Percentiles rank a stretch among this genome's conserved stretches.
phyloP scores from a whole-genome alignment of 352 stramenopile species.

The Pythium vanterpoolii region DNA sequence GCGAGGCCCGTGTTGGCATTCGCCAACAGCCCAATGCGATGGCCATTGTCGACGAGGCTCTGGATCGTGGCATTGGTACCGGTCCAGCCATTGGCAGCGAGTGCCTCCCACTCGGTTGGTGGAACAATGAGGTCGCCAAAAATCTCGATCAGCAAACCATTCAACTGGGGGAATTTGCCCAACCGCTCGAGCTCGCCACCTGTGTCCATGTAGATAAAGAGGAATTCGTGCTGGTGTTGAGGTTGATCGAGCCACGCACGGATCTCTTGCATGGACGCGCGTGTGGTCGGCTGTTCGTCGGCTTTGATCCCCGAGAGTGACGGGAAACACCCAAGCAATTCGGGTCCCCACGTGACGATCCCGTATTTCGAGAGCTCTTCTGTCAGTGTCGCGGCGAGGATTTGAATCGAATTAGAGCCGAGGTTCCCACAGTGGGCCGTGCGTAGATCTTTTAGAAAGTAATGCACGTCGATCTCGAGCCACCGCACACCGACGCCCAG shows the following conservation, averaged over 20 bases:
- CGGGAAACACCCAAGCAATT: conserved; percentile 58
- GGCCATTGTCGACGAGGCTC: conserved; percentile 33
- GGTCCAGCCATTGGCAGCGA: conserved; percentile 31
- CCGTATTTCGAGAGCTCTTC: conserved; percentile 39
- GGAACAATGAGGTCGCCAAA: conserved; percentile 49
- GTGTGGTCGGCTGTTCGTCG: conserved; percentile 36
- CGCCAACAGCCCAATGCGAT: conserved; percentile 39
- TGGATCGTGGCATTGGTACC: conserved; percentile 31
- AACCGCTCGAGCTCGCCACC: conserved; percentile 34
- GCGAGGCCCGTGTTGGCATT: conserved; percentile 43
- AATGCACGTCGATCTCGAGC: conserved; percentile 67
- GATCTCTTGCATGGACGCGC: conserved; percentile 39
- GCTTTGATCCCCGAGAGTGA: conserved; percentile 53
- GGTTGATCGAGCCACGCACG: conserved; percentile 37
- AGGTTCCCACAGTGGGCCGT: conserved; percentile 59
- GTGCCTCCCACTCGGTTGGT: conserved; percentile 26
- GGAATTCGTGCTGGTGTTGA: conserved; percentile 38
- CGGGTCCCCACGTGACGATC: conserved; percentile 37
- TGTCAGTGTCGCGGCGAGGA: conserved; percentile 38
- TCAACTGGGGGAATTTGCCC: conserved; percentile 29
- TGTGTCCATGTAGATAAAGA: conserved; percentile 51
- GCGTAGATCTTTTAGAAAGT: conserved; percentile 51
- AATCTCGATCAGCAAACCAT: conserved; percentile 33
- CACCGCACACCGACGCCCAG: conserved; percentile 52
- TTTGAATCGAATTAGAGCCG: conserved; percentile 31